phyloP scores from a whole-genome alignment of 306 rosid species.

The Cucumis hystrix region DNA sequence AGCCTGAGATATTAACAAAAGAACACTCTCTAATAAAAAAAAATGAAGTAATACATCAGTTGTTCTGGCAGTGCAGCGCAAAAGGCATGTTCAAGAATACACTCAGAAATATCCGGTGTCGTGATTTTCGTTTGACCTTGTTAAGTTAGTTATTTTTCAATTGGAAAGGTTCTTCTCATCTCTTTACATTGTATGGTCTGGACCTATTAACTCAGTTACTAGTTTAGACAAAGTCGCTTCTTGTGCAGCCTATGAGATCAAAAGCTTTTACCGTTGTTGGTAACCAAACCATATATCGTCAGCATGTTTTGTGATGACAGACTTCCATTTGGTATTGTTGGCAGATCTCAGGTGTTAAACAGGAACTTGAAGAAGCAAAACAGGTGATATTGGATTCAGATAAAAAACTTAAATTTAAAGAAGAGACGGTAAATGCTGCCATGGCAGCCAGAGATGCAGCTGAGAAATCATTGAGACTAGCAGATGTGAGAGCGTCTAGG shows the following conservation, averaged over 20 bases:
- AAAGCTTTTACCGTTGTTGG: neutral
- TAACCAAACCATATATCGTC: neutral
- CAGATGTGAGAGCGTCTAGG: constrained; percentile 80
- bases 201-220: neutral
- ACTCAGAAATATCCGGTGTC: neutral
- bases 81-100: neutral
- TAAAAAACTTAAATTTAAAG: constrained; percentile 88
- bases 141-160: neutral
- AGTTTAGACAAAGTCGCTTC: neutral
- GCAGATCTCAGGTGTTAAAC: constrained; percentile 70
- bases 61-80: neutral
- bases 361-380: constrained; percentile 84
- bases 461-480: constrained; percentile 78
- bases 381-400: constrained; percentile 62
- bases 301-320: neutral
- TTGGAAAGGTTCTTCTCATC: neutral
- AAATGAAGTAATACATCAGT: neutral
- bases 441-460: constrained; percentile 99
- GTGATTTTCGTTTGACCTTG: neutral
- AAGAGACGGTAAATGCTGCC: constrained; percentile 92
- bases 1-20: neutral
- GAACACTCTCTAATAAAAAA: neutral
- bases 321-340: constrained; percentile 18
- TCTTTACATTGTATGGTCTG: neutral
- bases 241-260: neutral